Percentiles rank a stretch among this genome's conserved stretches.
phyloP scores from a whole-genome alignment of 2,329 filamentous ascomycete species.

The Dactylonectria estremocensis region DNA sequence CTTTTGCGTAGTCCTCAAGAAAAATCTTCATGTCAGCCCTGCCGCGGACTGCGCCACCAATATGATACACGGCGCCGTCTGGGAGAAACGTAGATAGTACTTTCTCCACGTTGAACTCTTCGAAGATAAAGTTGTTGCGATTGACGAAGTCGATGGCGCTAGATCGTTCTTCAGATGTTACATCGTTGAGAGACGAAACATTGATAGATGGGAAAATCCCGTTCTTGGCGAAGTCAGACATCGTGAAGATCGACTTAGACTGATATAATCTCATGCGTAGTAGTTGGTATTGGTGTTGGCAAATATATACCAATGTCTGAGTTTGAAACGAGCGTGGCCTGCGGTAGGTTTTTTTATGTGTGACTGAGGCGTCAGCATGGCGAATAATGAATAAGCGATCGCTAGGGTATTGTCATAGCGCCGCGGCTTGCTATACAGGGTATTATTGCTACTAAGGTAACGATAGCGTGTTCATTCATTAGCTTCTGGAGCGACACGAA shows the following conservation, averaged over 20 bases:
- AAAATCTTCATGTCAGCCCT: background rate
- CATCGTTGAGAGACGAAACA: background rate
- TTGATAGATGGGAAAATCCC: background rate
- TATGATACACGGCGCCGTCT: background rate
- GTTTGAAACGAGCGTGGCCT: background rate
- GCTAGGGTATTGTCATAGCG: background rate
- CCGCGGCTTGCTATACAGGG: background rate
- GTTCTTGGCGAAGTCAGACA: background rate
- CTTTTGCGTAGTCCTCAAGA: background rate
- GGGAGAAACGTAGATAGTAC: background rate
- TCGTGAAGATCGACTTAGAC: background rate
- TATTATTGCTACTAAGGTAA: background rate
- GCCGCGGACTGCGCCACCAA: background rate
- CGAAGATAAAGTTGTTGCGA: background rate
- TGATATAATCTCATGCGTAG: background rate
- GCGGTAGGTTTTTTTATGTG: background rate
- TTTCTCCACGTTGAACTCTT: background rate
- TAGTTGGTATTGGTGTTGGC: background rate
- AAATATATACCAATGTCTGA: background rate
- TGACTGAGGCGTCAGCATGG: background rate
- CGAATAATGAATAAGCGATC: background rate
- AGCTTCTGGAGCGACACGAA: background rate
- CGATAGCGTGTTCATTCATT: background rate
- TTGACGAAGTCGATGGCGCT: background rate
- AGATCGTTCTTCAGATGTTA: background rate